These are phyloP conservation scores for Scenedesmus sp. DNA, from an alignment of 163 green algal species.

Conservation along the genomic window DNA sequence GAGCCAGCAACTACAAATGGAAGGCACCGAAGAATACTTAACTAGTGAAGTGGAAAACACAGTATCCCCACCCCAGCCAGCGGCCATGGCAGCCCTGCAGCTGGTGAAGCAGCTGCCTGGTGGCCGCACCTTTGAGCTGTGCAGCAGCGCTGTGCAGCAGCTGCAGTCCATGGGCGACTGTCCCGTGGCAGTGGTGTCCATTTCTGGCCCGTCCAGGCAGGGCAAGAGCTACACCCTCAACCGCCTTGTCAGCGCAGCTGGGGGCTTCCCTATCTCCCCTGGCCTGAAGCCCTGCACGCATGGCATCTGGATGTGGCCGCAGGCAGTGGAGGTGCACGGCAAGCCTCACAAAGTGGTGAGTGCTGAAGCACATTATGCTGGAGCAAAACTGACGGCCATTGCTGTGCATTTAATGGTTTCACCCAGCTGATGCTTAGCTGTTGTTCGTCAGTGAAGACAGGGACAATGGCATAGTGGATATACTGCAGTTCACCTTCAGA, in stretches of 20 bases:
- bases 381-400: background rate
- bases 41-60: background rate
- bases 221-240: background rate
- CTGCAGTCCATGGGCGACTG: background rate
- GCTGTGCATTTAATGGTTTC: background rate
- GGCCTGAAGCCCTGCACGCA: constrained; percentile 1
- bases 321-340: background rate
- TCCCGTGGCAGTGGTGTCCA: background rate
- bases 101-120: background rate
- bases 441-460: no score
- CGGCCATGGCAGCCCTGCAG: background rate
- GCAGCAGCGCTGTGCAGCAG: background rate
- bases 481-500: background rate
- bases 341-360: background rate
- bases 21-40: background rate
- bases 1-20: background rate
- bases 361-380: background rate
- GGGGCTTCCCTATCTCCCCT: background rate
- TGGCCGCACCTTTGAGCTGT: background rate
- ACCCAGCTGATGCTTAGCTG: background rate
- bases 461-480: no score
- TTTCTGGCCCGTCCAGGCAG: background rate
- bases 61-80: background rate
- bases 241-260: background rate
- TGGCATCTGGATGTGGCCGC: constrained; percentile 5